Evolutionary conservation across 805 yeast genomes (phyloP), one percentile per base, ranked within the genome.

Genomic region (Metschnikowia gruessii): DNA sequence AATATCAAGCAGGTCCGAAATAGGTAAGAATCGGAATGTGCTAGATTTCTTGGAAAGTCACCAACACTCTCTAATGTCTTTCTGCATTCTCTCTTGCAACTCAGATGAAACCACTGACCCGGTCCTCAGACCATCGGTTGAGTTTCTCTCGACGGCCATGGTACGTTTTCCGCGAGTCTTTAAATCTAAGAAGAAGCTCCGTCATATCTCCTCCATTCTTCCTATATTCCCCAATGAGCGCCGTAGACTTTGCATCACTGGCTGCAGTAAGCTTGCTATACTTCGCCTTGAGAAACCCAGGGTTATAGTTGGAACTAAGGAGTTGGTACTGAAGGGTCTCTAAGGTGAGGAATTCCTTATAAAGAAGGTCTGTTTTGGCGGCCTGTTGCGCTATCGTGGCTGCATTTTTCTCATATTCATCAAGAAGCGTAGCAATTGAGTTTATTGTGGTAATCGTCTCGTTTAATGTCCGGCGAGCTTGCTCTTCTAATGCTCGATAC

Each of bases 61-160:
- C n/a, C n/a, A n/a, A n/a, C n/a, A n/a, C n/a, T n/a, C n/a, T n/a
- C n/a, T n/a, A n/a, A n/a, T n/a, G n/a, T n/a, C n/a, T 15, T 15
- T 30, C 17, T 3, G 19, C 19, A 17, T 8, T 8, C n/a, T 16
- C 11, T n/a, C 35, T 16, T 9, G 10, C 5, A 17, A 17, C 8
- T 18, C 22, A 62, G n/a, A 65, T 53, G 37, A 68, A 63, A n/a
- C 77, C 76, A 28, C 69, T 61, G 0, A 71, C 74, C 28, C 77
- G 52, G 47, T 72, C 76, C 47, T 72, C 77, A 26, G 67, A 59
- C 75, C 76, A 72, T 31, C 77, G 48, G 49, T 68, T 59, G 46
- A 70, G 50, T 53, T 69, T 70, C 51, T 72, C 76, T 38, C 52
- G 55, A 28, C 70, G 56, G 17, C 62, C 50, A 53, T 72, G 75